Evolutionary conservation across 208 protist species (phyloP), one percentile per base, ranked within the genome.

Genomic region (Novymonas esmeraldas): DNA sequence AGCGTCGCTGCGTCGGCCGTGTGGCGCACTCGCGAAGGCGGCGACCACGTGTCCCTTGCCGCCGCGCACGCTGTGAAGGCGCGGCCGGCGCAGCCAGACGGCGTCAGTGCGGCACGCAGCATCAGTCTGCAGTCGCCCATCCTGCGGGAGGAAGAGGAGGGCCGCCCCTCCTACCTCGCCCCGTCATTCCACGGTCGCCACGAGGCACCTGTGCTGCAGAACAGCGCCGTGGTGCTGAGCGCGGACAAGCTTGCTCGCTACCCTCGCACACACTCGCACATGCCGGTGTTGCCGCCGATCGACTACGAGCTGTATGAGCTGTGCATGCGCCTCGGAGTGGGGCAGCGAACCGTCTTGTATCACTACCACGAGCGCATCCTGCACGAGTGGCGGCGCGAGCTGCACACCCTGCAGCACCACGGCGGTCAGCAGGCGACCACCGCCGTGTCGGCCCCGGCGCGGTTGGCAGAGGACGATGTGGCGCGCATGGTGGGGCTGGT

Each of bases 221-320:
- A 38, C 50, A 68, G 60, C 22, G 45, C 55, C 28, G 34, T 69
- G 22, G 52, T 81, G 29, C 66, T 89, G 18, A 89, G 79, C 54
- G 89, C 89, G 5, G 73, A 73, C 36, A 82, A 74, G 51, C 79
- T 95, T n/a, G 84, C 84, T 1, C 81, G 82, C 22, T 89, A 85
- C 58, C 78, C 81, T 6, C 61, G 74, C 13, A 90, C 81, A 14
- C 73, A 72, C 59, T 71, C 82, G 1, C 66, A 78, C 65, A 80
- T 84, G 82, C 82, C 87, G 18, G 49, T 61, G 33, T 38, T 85
- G 34, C 85, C 82, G 14, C 90, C 90, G 2, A 69, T 95, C 41
- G 87, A 95, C 73, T 95, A 95, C 65, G 85, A 93, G 56, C 72
- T 95, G 18, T 87, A 89, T 48, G 83, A 92, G 33, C 67, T 90